Conservation (phyloP, 495 filamentous ascomycete species). For the Daldinia vernicosa region DNA sequence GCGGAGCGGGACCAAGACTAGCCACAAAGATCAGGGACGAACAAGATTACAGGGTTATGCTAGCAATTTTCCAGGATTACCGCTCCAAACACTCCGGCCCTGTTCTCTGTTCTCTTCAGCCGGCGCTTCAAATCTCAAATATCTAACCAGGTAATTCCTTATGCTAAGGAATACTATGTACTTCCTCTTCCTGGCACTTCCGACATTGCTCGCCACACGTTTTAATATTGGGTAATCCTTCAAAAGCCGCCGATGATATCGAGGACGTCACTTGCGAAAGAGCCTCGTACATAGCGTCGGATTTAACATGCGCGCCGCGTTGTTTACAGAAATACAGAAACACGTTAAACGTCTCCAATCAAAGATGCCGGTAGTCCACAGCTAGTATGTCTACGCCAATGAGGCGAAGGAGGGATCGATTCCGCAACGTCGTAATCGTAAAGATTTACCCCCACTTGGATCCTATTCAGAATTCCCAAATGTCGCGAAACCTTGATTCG, state of each 20-base stretch:
- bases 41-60: slow-evolving; percentile 19
- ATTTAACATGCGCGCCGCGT: slow-evolving; percentile 12
- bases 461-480: slow-evolving; percentile 18
- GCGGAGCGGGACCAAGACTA: slow-evolving; percentile 23
- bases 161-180: slow-evolving; percentile 33
- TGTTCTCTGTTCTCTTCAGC: slow-evolving; percentile 18
- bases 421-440: slow-evolving; percentile 31
- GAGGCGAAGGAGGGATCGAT: slow-evolving; percentile 13
- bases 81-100: slow-evolving; percentile 36
- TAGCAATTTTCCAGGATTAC: slow-evolving; percentile 25
- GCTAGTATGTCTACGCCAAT: slow-evolving; percentile 15
- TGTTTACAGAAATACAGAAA: slow-evolving; percentile 18
- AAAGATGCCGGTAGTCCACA: neutral
- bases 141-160: slow-evolving; percentile 23
- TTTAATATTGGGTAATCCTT: slow-evolving; percentile 9
- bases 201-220: slow-evolving; percentile 26
- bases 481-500: slow-evolving; percentile 30
- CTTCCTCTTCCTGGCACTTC: slow-evolving; percentile 30
- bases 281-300: slow-evolving; percentile 1
- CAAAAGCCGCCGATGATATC: slow-evolving; percentile 12
- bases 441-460: slow-evolving; percentile 24
- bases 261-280: slow-evolving; percentile 12
- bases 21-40: slow-evolving; percentile 18
- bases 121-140: slow-evolving; percentile 6
- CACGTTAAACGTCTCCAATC: neutral